Conservation (phyloP, 306 rosid genomes). For the Medicago lupulina region DNA sequence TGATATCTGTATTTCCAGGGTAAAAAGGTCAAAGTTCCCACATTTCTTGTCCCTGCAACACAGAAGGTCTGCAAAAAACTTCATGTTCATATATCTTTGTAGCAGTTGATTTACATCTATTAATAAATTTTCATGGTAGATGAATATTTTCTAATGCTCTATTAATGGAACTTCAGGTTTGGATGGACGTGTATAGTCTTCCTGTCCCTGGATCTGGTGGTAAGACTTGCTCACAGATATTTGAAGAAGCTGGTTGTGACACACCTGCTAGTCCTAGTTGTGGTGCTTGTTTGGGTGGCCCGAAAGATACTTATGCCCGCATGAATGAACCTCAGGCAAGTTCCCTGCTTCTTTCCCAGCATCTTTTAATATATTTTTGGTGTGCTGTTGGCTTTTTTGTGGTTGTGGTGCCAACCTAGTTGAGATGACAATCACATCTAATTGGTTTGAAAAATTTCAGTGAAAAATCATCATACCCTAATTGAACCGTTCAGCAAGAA, state of each 20-base stretch:
- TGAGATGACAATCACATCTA: no score
- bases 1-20: conserved; percentile 62
- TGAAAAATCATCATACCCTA: no score
- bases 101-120: not conserved
- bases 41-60: conserved; percentile 98
- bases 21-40: conserved; percentile 91
- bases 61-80: conserved; percentile 69
- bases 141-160: conserved; percentile 15
- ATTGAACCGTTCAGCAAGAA: no score
- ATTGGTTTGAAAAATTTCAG: no score
- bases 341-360: conserved; percentile 31
- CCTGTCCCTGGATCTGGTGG: conserved; percentile 94
- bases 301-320: conserved; percentile 90
- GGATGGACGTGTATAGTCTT: conserved; percentile 85
- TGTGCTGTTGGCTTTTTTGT: no score
- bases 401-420: no score
- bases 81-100: conserved; percentile 20
- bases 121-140: not conserved
- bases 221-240: conserved; percentile 97
- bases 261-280: conserved; percentile 97
- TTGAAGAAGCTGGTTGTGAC: conserved; percentile 99
- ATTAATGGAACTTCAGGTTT: conserved; percentile 62
- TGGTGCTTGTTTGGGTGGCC: conserved; percentile 98
- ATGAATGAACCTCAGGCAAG: conserved; percentile 85
- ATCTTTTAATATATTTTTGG: conserved; percentile 14